A percentile compares a stretch with the other conserved stretches of the same genome.
Evolutionary conservation across 305 asterid species (phyloP).

Genomic region (Rubia peregrina): DNA sequence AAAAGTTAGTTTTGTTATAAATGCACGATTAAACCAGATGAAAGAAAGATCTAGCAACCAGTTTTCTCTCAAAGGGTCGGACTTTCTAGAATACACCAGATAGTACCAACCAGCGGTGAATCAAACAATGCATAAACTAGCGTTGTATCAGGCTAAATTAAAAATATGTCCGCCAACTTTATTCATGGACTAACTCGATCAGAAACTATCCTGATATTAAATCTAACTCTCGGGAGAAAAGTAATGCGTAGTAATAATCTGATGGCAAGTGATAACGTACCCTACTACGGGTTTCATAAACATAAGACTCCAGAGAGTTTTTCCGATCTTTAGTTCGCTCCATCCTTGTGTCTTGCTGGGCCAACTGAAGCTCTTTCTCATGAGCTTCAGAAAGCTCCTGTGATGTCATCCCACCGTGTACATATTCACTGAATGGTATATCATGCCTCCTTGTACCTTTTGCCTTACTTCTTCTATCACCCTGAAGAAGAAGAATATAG

Average conservation of each 20-base stretch:
- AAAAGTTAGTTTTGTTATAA: neutral
- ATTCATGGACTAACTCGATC: neutral
- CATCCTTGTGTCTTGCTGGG: conserved; percentile 68
- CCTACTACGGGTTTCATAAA: conserved; percentile 90
- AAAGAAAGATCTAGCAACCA: neutral
- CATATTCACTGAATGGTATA: conserved; percentile 51
- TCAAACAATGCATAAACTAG: neutral
- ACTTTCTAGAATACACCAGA: neutral
- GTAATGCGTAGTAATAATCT: neutral
- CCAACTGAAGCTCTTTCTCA: conserved; percentile 57
- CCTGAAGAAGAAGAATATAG: conserved; percentile 31
- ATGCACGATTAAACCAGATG: neutral
- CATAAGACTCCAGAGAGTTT: conserved; percentile 88
- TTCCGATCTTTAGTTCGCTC: conserved; percentile 94
- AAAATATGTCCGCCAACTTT: too few relatives aligned
- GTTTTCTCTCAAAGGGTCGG: neutral
- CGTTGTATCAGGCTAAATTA: neutral
- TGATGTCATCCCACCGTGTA: conserved; percentile 54
- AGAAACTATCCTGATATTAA: neutral
- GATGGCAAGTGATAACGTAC: conserved; percentile 24
- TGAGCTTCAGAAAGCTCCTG: conserved; percentile 59
- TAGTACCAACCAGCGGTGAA: neutral
- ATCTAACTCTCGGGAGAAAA: neutral
- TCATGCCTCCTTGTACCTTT: conserved; percentile 59
- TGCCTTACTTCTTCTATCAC: conserved; percentile 49